Conservation (phyloP, 1,284 basidiomycete genomes). For the Ceratobasidium papillatum region DNA sequence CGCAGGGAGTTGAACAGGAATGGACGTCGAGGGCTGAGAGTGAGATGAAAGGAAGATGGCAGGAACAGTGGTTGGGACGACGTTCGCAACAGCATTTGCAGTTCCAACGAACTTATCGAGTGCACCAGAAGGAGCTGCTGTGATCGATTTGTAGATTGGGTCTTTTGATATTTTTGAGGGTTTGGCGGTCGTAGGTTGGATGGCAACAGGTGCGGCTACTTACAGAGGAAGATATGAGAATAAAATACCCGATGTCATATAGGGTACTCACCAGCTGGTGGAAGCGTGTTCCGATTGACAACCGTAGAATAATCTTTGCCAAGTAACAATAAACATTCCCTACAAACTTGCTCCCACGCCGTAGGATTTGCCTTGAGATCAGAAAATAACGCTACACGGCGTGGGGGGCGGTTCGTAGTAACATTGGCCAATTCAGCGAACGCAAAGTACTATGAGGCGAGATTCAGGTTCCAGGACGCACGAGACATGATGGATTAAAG, state of each 20-base stretch:
- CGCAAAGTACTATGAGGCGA: constrained; percentile 13
- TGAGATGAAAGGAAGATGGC: constrained; percentile 40
- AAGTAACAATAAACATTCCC: constrained; percentile 42
- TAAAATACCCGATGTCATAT: background rate
- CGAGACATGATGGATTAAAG: background rate
- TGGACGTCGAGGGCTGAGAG: background rate
- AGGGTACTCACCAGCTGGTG: background rate
- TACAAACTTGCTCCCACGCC: constrained; percentile 43
- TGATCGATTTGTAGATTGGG: constrained; percentile 5
- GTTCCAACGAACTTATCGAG: constrained; percentile 34
- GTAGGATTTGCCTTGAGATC: constrained; percentile 39
- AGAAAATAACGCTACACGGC: constrained; percentile 40
- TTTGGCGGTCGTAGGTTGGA: background rate
- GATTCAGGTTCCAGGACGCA: background rate
- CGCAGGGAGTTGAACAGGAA: background rate
- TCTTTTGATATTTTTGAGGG: constrained; percentile 7
- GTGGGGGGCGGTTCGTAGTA: constrained; percentile 11
- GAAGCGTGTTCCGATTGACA: constrained; percentile 28
- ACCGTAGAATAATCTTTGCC: constrained; percentile 44
- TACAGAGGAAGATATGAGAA: background rate
- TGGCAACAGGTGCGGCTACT: constrained; percentile 14
- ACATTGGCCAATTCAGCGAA: constrained; percentile 39
- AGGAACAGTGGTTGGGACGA: constrained; percentile 13
- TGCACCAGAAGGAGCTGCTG: background rate
- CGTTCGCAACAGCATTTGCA: constrained; percentile 27